These are phyloP conservation scores for Neurospora intermedia DNA, from an alignment of 495 filamentous ascomycete species.

Conservation along the genomic window DNA sequence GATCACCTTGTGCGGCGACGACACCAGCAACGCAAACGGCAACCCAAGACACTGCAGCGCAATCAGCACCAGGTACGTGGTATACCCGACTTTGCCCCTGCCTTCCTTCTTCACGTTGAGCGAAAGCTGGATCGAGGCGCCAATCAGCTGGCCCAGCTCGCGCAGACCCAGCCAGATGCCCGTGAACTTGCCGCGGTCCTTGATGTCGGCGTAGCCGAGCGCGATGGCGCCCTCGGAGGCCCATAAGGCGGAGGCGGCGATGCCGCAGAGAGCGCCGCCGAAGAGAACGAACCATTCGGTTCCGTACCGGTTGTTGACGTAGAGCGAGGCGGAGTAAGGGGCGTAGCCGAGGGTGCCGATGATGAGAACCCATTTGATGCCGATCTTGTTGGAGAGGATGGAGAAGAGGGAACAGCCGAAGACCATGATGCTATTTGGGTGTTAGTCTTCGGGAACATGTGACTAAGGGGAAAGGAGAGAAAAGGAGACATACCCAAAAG, in stretches of 20 bases:
- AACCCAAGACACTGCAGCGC: slow-evolving; percentile 42
- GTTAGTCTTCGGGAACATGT: background rate
- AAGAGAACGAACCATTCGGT: slow-evolving; percentile 47
- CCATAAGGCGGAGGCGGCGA: slow-evolving; percentile 47
- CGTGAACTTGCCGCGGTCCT: slow-evolving; percentile 43
- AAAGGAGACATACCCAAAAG: slow-evolving; percentile 26
- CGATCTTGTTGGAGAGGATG: slow-evolving; percentile 42
- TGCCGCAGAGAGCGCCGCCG: slow-evolving; percentile 44
- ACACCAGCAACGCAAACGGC: slow-evolving; percentile 40
- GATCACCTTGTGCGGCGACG: slow-evolving; percentile 45
- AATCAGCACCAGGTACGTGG: slow-evolving; percentile 45
- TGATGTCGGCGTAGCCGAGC: slow-evolving; percentile 43
- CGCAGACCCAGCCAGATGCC: slow-evolving; percentile 49
- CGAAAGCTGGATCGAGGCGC: slow-evolving; percentile 44
- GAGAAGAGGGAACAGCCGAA: slow-evolving; percentile 43
- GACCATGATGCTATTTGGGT: slow-evolving; percentile 37
- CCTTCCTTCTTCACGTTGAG: slow-evolving; percentile 37
- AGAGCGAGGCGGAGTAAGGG: slow-evolving; percentile 45
- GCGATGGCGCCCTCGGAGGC: slow-evolving; percentile 48
- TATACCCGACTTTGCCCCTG: slow-evolving; percentile 43
- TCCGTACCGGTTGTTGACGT: slow-evolving; percentile 48
- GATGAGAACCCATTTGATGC: slow-evolving; percentile 41
- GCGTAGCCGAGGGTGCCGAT: slow-evolving; percentile 47
- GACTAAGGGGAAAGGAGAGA: no score
- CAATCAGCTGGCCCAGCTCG: slow-evolving; percentile 45